Percentiles rank a stretch among this genome's conserved stretches.
Evolutionary conservation across 2,329 filamentous ascomycete genomes (phyloP).

Genomic region (Biscogniauxia mediterranea): DNA sequence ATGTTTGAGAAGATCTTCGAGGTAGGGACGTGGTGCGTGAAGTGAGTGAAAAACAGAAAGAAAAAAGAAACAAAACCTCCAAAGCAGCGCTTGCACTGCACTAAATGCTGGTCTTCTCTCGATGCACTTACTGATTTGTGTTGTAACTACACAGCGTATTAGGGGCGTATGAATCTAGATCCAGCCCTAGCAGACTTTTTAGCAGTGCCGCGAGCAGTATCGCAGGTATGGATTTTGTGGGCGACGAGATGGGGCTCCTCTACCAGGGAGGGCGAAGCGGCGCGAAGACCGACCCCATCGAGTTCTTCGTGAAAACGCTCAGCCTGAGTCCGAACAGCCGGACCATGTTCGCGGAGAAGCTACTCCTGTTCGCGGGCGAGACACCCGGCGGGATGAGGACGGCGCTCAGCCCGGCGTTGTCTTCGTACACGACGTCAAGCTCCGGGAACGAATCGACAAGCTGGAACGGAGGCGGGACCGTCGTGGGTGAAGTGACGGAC

Average conservation of each 20-base stretch:
- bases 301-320: constrained; percentile 44
- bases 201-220: constrained; percentile 23
- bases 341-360: constrained; percentile 42
- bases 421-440: constrained; percentile 3
- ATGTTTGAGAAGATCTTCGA: constrained; percentile 52
- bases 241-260: constrained; percentile 33
- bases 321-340: constrained; percentile 44
- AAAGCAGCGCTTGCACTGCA: no score
- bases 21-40: constrained; percentile 45
- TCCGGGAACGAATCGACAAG: background rate
- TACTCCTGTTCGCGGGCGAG: constrained; percentile 41
- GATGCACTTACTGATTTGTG: background rate
- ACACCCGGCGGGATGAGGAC: constrained; percentile 38
- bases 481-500: background rate
- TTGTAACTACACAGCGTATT: constrained; percentile 32
- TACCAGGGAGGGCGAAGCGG: constrained; percentile 31
- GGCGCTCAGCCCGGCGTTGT: constrained; percentile 32
- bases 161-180: constrained; percentile 33
- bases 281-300: constrained; percentile 39
- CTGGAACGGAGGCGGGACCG: background rate
- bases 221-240: constrained; percentile 32
- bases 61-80: no score
- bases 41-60: background rate
- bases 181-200: constrained; percentile 16
- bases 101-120: no score